Evolutionary conservation across 257 asterid species (phyloP), one percentile per base, ranked within the genome.

Genomic region (Gardenia jasminoides): DNA sequence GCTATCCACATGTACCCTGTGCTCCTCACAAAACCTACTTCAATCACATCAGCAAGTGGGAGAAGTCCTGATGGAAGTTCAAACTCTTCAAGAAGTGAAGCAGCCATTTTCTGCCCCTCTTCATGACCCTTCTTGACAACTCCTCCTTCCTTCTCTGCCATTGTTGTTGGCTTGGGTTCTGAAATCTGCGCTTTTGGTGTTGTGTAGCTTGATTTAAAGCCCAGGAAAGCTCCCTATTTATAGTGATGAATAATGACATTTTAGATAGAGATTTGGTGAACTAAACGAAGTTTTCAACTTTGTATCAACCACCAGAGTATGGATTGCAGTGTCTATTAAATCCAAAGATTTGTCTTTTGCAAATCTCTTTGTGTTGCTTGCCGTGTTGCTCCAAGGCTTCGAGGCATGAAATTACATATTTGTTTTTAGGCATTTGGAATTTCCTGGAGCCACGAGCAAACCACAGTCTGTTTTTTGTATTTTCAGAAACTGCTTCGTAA

Each of bases 111-210:
- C 12, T 83, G 74, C 39, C 94, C 91, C 66, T 91, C 92, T 39
- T 88, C 92, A 7, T 89, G 88, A 4, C 94, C 94, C 47, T 66
- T 74, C 76, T 85, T 89, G 41, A 86, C 79, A 17, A 84, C 72
- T 77, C 87, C 97, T 80, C 98, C 98, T 83, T 81, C 92, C 86
- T 81, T 90, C 56, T 89, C 96, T 4, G 92, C 94, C 97, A 92
- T 92, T 73, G 30, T 31, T 85, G 46, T 56, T 69, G 47, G 8
- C 26, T 62, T 9, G 30, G 77, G 15, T 67, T 73, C 31, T 67
- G 19, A 22, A 36, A 4, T 6, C 31, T 6, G 28, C 44, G 28
- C 59, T 24, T 56, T 64, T 50, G n/a, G 20, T 43, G 43, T 28
- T 22, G 24, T 76, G 26, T 26, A 22, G 78, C 28, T 73, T 72